phyloP scores from a whole-genome alignment of 805 yeast species.

The Wickerhamomyces sydowiorum region DNA sequence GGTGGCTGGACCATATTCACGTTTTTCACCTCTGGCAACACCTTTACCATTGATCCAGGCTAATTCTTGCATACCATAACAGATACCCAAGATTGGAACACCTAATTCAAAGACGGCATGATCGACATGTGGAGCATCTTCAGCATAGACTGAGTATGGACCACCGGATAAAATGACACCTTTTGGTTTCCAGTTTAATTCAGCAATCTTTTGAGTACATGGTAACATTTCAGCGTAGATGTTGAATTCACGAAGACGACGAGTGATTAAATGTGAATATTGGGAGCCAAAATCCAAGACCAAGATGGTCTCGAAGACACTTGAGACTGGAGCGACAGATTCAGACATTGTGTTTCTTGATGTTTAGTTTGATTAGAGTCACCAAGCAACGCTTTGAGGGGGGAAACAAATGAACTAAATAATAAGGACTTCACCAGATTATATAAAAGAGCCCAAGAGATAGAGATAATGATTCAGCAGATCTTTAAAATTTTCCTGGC shows the following conservation, averaged over 20 bases:
- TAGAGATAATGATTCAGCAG: too few relatives aligned
- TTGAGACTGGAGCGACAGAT: constrained; percentile 55
- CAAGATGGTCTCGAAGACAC: constrained; percentile 91
- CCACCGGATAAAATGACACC: constrained; percentile 97
- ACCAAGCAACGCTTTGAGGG: too few relatives aligned
- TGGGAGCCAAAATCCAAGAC: constrained; percentile 98
- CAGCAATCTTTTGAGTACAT: constrained; percentile 95
- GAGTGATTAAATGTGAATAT: constrained; percentile 92
- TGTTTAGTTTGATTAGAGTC: not conserved
- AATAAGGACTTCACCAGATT: not conserved
- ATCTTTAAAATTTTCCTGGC: not conserved
- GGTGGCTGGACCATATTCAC: constrained; percentile 97
- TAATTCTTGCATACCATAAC: constrained; percentile 98
- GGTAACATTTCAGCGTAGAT: constrained; percentile 99
- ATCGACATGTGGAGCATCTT: constrained; percentile 96
- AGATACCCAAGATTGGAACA: constrained; percentile 95
- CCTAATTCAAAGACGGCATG: constrained; percentile 83
- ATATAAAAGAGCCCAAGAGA: not conserved
- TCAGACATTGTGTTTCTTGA: constrained; percentile 14
- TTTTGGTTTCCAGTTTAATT: constrained; percentile 89
- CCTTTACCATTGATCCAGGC: constrained; percentile 95
- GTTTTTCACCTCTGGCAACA: constrained; percentile 92
- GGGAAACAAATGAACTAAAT: too few relatives aligned
- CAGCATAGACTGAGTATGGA: constrained; percentile 95
- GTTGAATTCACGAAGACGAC: constrained; percentile 96